Conservation (phyloP, 768 basidiomycete genomes). For the Tephrocybe sp. region DNA sequence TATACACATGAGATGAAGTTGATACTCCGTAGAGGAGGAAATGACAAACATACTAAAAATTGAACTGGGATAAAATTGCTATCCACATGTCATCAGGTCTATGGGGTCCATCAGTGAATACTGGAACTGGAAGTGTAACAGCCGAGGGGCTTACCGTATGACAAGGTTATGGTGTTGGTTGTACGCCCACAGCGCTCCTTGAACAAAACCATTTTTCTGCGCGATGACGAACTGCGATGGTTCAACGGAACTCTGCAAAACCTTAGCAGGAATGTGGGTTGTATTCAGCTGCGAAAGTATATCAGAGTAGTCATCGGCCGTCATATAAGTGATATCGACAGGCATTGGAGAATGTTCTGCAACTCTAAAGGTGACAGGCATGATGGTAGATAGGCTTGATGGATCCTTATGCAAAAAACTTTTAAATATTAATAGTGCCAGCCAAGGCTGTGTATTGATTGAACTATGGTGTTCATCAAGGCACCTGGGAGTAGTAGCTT, state of each 20-base stretch:
- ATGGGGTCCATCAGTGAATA: not conserved
- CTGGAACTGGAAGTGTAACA: not conserved
- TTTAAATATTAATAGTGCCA: no score
- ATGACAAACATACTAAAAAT: slow-evolving; percentile 23
- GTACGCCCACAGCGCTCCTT: slow-evolving; percentile 7
- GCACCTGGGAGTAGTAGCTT: no score
- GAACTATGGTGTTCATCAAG: no score
- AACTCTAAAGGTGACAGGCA: slow-evolving; percentile 3
- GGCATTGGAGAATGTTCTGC: not conserved
- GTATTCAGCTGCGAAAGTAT: not conserved
- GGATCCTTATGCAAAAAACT: no score
- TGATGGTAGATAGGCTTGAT: no score
- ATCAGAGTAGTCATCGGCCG: not conserved
- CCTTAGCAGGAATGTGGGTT: not conserved
- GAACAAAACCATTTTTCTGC: slow-evolving; percentile 9
- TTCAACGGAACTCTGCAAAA: slow-evolving; percentile 10
- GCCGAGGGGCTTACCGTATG: not conserved
- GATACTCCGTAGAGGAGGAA: not conserved
- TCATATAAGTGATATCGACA: not conserved
- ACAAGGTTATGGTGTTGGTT: slow-evolving; percentile 8
- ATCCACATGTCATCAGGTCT: slow-evolving; percentile 36
- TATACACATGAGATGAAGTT: not conserved
- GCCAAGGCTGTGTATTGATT: no score
- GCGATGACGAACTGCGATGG: not conserved
- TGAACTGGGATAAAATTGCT: slow-evolving; percentile 35